Percentiles rank a stretch among this genome's conserved stretches.
These are phyloP conservation scores for Pulveroboletus ravenelii DNA, from an alignment of 768 basidiomycete species.

Conservation along the genomic window DNA sequence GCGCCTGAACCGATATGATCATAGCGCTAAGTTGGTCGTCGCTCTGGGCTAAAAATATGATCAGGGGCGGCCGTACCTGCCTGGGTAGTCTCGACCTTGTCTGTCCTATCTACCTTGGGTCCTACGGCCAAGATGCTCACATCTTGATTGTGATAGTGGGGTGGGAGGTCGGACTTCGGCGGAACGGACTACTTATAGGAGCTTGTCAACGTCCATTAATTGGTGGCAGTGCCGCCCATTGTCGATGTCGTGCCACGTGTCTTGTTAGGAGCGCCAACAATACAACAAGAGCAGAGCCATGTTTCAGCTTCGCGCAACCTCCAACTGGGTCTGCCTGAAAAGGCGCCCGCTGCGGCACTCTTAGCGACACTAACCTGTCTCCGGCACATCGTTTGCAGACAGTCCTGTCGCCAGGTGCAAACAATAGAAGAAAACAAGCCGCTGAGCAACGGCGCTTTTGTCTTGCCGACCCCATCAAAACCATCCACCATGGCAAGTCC, in stretches of 20 bases:
- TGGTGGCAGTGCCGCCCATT: slow-evolving; percentile 16
- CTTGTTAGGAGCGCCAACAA: not conserved
- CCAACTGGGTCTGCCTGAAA: not conserved
- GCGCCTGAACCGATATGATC: not conserved
- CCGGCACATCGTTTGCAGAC: not conserved
- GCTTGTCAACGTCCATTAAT: not conserved
- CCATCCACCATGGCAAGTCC: slow-evolving; percentile 17
- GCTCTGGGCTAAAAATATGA: too few relatives aligned
- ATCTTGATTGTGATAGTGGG: too few relatives aligned
- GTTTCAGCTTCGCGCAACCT: slow-evolving; percentile 4
- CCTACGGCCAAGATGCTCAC: too few relatives aligned
- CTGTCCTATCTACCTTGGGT: too few relatives aligned
- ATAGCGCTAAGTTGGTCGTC: too few relatives aligned
- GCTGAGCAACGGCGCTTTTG: not conserved
- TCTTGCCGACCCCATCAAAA: not conserved
- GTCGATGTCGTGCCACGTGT: slow-evolving; percentile 11
- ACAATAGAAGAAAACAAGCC: not conserved
- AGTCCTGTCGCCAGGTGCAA: slow-evolving; percentile 1
- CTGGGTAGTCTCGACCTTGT: too few relatives aligned
- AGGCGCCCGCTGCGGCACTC: not conserved
- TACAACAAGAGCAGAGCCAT: slow-evolving; percentile 9
- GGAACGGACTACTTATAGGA: not conserved
- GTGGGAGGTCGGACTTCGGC: not conserved
- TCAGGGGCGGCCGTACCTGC: too few relatives aligned
- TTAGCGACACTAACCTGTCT: not conserved